A percentile compares a stretch with the other conserved stretches of the same genome.
These are phyloP conservation scores for Penicillium rolfsii DNA, from an alignment of 2,329 filamentous ascomycete species.

Conservation along the genomic window DNA sequence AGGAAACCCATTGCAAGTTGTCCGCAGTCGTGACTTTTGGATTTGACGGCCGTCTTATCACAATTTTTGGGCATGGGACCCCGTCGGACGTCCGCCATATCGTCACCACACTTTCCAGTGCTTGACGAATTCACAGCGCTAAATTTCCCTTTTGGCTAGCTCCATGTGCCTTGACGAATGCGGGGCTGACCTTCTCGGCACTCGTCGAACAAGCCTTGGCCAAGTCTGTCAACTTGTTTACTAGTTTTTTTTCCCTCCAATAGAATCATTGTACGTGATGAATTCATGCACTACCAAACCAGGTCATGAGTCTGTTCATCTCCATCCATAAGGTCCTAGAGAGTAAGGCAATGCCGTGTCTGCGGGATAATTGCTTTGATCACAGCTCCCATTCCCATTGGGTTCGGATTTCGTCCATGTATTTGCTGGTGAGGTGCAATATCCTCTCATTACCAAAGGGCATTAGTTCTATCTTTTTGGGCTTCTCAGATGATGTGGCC, in stretches of 20 bases:
- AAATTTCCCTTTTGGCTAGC: conserved; percentile 1
- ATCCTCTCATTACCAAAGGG: conserved; percentile 2
- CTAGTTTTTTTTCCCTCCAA: not conserved
- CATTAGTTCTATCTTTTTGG: not conserved
- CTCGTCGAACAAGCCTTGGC: not conserved
- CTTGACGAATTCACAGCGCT: not conserved
- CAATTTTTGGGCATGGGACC: not conserved
- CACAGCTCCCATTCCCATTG: too few species aligned
- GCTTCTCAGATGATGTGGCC: not conserved
- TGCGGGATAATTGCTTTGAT: too few species aligned
- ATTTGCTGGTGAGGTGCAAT: too few species aligned
- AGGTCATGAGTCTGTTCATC: not conserved
- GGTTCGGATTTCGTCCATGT: not conserved
- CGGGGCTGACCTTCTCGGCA: not conserved
- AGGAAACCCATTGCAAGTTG: conserved; percentile 3
- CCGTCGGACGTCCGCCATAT: conserved; percentile 19
- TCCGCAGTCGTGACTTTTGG: not conserved
- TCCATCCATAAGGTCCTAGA: too few species aligned
- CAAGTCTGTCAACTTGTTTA: not conserved
- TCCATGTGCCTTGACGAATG: conserved; percentile 11
- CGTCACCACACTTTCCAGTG: not conserved
- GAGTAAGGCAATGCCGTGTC: not conserved
- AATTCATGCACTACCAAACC: not conserved
- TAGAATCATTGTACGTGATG: not conserved
- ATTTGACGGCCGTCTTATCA: conserved; percentile 10